Conservation (phyloP, 2,329 filamentous ascomycete genomes). For the Cladophialophora chaetospira region DNA sequence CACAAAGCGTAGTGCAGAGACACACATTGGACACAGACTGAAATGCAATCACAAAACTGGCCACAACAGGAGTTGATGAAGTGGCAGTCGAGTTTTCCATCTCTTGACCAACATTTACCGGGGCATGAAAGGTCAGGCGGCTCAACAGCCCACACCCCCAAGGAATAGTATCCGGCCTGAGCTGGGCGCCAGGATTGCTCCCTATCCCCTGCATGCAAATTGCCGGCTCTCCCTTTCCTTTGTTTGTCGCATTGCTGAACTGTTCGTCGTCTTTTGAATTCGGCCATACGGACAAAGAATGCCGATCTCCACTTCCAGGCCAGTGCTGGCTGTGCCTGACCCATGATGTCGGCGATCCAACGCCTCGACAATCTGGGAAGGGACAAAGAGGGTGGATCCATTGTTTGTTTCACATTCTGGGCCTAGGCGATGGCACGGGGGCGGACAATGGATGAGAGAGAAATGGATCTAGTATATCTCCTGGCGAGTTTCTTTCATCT, state of each 20-base stretch:
- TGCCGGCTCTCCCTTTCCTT: conserved; percentile 1
- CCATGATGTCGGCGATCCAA: conserved; percentile 19
- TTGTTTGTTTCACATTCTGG: conserved; percentile 26
- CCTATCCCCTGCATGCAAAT: conserved; percentile 23
- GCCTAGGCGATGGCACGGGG: conserved; percentile 3
- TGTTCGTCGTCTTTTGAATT: conserved; percentile 5
- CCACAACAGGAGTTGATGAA: background rate
- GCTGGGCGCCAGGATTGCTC: conserved; percentile 5
- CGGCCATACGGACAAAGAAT: conserved; percentile 8
- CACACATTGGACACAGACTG: background rate
- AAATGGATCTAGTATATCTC: conserved; percentile 18
- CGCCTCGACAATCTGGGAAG: conserved; percentile 27
- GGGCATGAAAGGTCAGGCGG: background rate
- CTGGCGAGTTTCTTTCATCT: conserved; percentile 8
- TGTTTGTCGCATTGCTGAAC: conserved; percentile 17
- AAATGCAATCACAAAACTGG: background rate
- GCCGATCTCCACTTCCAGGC: conserved; percentile 9
- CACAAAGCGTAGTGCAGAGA: background rate
- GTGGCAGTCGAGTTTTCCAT: background rate
- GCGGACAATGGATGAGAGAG: conserved; percentile 8
- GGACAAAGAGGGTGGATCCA: conserved; percentile 18
- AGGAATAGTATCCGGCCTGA: background rate
- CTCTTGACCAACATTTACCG: background rate
- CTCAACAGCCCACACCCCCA: background rate
- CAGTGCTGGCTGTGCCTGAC: conserved; percentile 6